Evolutionary conservation across 148 eudicot species (phyloP), one percentile per base, ranked within the genome.

Genomic region (Rheum nobile): DNA sequence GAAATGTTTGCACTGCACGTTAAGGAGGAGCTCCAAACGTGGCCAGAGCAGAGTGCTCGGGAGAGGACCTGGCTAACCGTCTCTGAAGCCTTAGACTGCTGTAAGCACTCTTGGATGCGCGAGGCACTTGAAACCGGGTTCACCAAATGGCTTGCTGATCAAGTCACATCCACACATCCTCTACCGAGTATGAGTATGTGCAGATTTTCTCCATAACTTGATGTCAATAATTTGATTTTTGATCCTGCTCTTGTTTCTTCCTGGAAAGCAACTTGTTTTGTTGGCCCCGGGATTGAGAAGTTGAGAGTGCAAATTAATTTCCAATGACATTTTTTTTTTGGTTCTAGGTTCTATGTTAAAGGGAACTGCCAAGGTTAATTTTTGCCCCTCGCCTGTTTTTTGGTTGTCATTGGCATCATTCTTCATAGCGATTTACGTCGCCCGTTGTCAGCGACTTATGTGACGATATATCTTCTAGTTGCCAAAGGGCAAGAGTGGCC

Each of bases 81-180:
- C 28, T 72, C 90, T 8, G 83, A 91, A 77, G 97, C 91, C 8
- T 72, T 84, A 7, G 78, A 77, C 13, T 74, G 84, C 74, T 91
- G 97, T 75, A 87, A 93, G 34, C 91, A 91, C 76, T 77, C 86
- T 17, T 91, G 97, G 97, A 91, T 91, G 93, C 75, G 83, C 10
- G 75, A 84, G 74, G 97, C 94, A 71, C 88, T 91, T 6, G 80
- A 87, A 77, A 77, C 84, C 59, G 97, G 91, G 10, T 91, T 89
- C 78, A 70, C 80, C 29, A 81, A 83, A 77, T 91, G 97, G 97
- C 77, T 79, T 70, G 84, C 77, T 5, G 34, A 43, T 81, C 79
- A 83, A 42, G 54, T 73, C 57, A 74, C 3, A 16, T 3, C 19
- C 19, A 3, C 52, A 17, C 52, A 47, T 47, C 52, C 52, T 47